These are phyloP conservation scores for Agrocybe pediades DNA, from an alignment of 768 basidiomycete genomes.

Conservation along the genomic window DNA sequence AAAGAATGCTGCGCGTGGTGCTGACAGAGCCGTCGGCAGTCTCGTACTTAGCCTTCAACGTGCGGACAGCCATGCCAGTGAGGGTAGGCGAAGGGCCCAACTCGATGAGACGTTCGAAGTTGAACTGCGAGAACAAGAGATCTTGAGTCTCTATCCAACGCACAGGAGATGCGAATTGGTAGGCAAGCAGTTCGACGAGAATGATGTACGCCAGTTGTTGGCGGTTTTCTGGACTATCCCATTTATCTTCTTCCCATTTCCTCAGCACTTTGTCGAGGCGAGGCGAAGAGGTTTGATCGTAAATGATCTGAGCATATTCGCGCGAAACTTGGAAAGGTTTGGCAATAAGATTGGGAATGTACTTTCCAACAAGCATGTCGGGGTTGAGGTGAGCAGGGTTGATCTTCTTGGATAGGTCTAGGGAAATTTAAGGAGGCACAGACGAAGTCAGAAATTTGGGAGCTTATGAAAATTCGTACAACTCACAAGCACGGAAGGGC, in stretches of 20 bases:
- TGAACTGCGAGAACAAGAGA: slow-evolving; percentile 81
- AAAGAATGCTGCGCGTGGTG: slow-evolving; percentile 79
- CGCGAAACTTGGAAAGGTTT: slow-evolving; percentile 81
- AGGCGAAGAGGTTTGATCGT: slow-evolving; percentile 95
- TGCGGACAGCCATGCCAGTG: slow-evolving; percentile 91
- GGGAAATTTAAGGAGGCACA: background rate
- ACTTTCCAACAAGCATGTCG: slow-evolving; percentile 91
- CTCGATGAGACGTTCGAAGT: slow-evolving; percentile 93
- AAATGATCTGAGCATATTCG: slow-evolving; percentile 92
- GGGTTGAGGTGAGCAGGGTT: slow-evolving; percentile 89
- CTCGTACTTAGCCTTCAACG: slow-evolving; percentile 94
- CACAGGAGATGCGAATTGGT: slow-evolving; percentile 98
- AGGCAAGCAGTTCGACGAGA: slow-evolving; percentile 94
- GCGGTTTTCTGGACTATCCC: slow-evolving; percentile 80
- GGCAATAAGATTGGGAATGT: slow-evolving; percentile 96
- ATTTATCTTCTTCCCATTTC: slow-evolving; percentile 90
- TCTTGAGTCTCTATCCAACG: slow-evolving; percentile 99
- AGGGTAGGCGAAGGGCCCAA: slow-evolving; percentile 96
- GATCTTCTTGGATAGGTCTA: slow-evolving; percentile 98
- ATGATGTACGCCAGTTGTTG: slow-evolving; percentile 96
- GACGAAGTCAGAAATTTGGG: background rate
- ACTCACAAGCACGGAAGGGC: slow-evolving; percentile 94
- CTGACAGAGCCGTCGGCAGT: slow-evolving; percentile 82
- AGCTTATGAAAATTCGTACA: slow-evolving; percentile 1
- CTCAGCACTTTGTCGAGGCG: slow-evolving; percentile 93